Evolutionary conservation across 352 stramenopile species (phyloP).

Genomic region (Peronosclerospora sorghi): DNA sequence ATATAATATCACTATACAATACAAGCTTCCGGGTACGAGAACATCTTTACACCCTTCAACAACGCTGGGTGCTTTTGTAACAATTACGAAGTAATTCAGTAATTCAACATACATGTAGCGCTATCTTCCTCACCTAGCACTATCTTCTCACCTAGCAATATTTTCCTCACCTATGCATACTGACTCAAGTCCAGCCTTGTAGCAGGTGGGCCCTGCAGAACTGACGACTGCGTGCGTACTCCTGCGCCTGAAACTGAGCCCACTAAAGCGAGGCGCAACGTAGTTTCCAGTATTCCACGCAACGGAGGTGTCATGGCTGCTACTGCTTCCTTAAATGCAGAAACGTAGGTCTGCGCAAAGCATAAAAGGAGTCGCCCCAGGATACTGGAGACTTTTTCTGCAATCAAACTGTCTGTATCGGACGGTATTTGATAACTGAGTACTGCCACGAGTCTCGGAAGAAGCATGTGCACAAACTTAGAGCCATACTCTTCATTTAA

Average conservation of each 20-base stretch:
- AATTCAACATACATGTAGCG: too few species aligned
- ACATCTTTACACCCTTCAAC: background rate
- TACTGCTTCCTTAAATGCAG: constrained; percentile 43
- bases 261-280: constrained; percentile 33
- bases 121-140: too few species aligned
- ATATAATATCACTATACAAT: background rate
- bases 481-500: constrained; percentile 33
- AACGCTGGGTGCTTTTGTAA: background rate
- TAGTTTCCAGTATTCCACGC: constrained; percentile 30
- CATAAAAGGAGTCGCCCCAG: constrained; percentile 33
- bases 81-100: background rate
- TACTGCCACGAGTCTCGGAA: constrained; percentile 38
- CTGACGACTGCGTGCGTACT: constrained; percentile 3
- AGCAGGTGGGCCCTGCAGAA: background rate
- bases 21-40: background rate
- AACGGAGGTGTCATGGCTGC: constrained; percentile 25
- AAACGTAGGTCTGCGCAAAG: constrained; percentile 39
- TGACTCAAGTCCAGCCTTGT: constrained; percentile 42
- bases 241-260: constrained; percentile 6
- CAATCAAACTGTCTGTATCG: constrained; percentile 6
- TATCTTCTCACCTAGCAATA: too few species aligned
- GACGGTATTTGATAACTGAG: constrained; percentile 12
- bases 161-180: constrained; percentile 34
- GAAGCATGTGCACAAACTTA: constrained; percentile 46
- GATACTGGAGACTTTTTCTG: constrained; percentile 13